Evolutionary conservation across 352 stramenopile genomes (phyloP).

Genomic region (Phytophthora vignae): DNA sequence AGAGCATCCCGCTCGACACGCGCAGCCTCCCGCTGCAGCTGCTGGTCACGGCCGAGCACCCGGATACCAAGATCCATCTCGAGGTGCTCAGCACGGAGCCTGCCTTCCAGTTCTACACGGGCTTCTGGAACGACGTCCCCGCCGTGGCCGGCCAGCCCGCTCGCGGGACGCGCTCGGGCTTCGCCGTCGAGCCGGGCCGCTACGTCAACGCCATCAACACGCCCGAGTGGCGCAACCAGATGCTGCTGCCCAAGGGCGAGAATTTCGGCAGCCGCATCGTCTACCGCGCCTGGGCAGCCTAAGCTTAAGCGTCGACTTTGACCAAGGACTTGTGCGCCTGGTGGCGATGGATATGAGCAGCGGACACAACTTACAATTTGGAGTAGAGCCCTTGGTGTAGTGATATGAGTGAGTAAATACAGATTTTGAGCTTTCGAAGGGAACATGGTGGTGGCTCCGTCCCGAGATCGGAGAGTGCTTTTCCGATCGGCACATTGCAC

Average conservation of each 20-base stretch:
- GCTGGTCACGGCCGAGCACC: constrained; percentile 32
- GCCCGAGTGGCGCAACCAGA: constrained; percentile 37
- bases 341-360: background rate
- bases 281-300: constrained; percentile 27
- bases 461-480: no score
- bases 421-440: no score
- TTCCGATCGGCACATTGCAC: no score
- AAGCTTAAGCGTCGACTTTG: constrained; percentile 9
- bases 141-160: constrained; percentile 29
- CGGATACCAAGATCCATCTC: constrained; percentile 38
- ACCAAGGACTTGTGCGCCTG: background rate
- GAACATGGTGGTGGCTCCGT: no score
- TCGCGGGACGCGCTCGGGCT: constrained; percentile 36
- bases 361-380: background rate
- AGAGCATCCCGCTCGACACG: constrained; percentile 39
- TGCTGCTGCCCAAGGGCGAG: constrained; percentile 39
- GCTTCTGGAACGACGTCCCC: constrained; percentile 44
- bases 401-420: no score
- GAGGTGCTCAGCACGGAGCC: constrained; percentile 38
- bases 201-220: constrained; percentile 41
- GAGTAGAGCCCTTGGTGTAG: no score
- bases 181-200: constrained; percentile 35
- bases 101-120: constrained; percentile 43
- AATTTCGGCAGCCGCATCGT: constrained; percentile 40
- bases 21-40: constrained; percentile 33